phyloP scores from a whole-genome alignment of 225 moss, liverwort and hornwort genomes.

The Pseudisothecium myosuroides region DNA sequence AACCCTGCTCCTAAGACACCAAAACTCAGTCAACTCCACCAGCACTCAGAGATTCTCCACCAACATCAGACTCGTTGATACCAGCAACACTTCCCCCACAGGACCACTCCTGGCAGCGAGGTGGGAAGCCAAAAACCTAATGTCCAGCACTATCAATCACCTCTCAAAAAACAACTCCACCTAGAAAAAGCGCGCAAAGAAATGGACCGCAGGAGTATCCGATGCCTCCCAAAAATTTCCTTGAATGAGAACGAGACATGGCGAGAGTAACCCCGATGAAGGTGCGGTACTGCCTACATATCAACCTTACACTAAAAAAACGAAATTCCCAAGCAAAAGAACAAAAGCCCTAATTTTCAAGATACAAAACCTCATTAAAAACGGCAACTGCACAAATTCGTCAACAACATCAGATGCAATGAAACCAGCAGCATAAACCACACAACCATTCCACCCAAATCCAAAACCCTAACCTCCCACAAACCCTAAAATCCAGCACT shows the following conservation, averaged over 20 bases:
- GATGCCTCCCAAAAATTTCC: neutral
- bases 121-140: neutral
- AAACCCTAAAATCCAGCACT: neutral
- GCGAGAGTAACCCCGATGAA: neutral
- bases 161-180: no score
- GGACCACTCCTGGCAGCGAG: neutral
- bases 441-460: neutral
- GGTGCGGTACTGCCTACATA: neutral
- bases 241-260: neutral
- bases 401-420: neutral
- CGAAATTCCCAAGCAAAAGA: neutral
- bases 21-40: neutral
- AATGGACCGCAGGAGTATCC: neutral
- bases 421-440: neutral
- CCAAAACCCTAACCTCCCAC: neutral
- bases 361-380: neutral
- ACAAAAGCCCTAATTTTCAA: neutral
- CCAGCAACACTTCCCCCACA: neutral
- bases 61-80: neutral
- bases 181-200: neutral
- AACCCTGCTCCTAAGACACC: neutral
- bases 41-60: neutral
- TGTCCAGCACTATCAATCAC: no score
- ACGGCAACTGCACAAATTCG: neutral
- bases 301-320: neutral